Evolutionary conservation across 1,284 basidiomycete species (phyloP).

Genomic region (Trametes versicolor): DNA sequence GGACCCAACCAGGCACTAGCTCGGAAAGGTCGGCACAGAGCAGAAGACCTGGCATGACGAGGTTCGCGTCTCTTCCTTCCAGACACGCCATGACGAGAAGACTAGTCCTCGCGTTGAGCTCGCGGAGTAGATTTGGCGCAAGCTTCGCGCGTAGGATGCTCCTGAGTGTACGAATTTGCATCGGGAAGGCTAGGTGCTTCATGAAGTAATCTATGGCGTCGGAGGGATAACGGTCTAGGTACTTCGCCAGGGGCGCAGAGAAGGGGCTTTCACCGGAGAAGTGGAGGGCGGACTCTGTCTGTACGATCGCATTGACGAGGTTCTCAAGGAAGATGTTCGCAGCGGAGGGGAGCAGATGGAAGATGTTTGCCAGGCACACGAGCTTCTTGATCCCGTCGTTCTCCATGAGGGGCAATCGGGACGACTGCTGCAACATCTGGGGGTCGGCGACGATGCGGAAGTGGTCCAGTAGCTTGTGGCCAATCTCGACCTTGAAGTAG

Average conservation of each 20-base stretch:
- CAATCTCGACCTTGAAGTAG: slow-evolving; percentile 99
- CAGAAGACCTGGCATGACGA: slow-evolving; percentile 75
- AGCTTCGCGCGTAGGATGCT: slow-evolving; percentile 83
- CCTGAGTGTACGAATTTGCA: slow-evolving; percentile 82
- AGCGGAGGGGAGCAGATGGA: slow-evolving; percentile 93
- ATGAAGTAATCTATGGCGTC: slow-evolving; percentile 91
- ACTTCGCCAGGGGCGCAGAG: slow-evolving; percentile 92
- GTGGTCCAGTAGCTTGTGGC: slow-evolving; percentile 96
- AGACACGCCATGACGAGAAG: slow-evolving; percentile 71
- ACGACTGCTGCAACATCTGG: slow-evolving; percentile 83
- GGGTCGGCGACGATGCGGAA: slow-evolving; percentile 91
- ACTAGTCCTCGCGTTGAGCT: slow-evolving; percentile 74
- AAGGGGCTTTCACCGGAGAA: slow-evolving; percentile 93
- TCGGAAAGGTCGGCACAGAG: slow-evolving; percentile 83
- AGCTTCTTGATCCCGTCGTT: slow-evolving; percentile 95
- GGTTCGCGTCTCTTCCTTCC: slow-evolving; percentile 60
- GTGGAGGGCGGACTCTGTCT: slow-evolving; percentile 92
- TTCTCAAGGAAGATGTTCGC: slow-evolving; percentile 94
- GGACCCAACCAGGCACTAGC: slow-evolving; percentile 79
- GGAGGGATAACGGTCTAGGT: slow-evolving; percentile 89
- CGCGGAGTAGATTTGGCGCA: slow-evolving; percentile 80
- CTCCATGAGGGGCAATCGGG: slow-evolving; percentile 83
- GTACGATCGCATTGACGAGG: slow-evolving; percentile 90
- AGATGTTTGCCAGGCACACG: slow-evolving; percentile 95
- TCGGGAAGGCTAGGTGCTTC: slow-evolving; percentile 77